Evolutionary conservation across 441 rosid species (phyloP).

Genomic region (Aquilaria agallochum): DNA sequence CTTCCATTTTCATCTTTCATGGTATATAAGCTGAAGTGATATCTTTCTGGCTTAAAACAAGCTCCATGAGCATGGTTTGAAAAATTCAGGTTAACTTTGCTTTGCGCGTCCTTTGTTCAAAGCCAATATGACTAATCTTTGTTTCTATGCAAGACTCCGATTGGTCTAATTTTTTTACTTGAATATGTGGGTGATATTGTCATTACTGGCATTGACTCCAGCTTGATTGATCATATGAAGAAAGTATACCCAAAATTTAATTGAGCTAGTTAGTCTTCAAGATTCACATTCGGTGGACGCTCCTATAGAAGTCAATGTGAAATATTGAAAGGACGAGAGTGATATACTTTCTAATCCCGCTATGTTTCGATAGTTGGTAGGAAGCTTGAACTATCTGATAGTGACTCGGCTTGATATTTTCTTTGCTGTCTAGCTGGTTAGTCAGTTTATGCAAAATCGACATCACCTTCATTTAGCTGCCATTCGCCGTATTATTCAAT

Average conservation of each 20-base stretch:
- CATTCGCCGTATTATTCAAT: background rate
- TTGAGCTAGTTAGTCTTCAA: too few relatives aligned
- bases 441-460: conserved; percentile 8
- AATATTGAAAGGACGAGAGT: too few relatives aligned
- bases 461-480: background rate
- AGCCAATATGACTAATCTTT: conserved; percentile 1
- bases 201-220: background rate
- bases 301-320: too few relatives aligned
- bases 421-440: background rate
- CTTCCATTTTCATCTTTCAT: background rate
- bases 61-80: too few relatives aligned
- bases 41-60: too few relatives aligned
- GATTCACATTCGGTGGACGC: too few relatives aligned
- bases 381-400: too few relatives aligned
- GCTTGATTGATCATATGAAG: background rate
- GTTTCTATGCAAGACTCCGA: background rate
- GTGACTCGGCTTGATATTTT: too few relatives aligned
- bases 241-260: background rate
- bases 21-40: background rate
- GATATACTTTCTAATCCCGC: background rate
- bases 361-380: background rate
- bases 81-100: background rate
- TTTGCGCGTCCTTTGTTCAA: background rate
- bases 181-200: too few relatives aligned
- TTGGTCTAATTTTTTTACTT: background rate